Conservation (phyloP, 1,139 yeast genomes). For the Torulaspora pretoriensis region DNA sequence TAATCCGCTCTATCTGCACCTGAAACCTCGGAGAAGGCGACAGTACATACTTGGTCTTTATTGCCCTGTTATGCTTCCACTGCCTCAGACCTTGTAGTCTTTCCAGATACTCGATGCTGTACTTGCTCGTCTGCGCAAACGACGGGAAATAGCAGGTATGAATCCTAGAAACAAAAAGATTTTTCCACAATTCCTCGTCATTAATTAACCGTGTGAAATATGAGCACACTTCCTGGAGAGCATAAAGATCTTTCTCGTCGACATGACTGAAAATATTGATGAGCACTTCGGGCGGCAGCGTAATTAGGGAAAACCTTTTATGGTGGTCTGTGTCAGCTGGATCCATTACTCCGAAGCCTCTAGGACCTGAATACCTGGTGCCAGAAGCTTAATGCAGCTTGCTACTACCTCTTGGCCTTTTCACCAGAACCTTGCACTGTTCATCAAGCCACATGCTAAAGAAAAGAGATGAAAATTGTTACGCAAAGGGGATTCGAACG, state of each 20-base stretch:
- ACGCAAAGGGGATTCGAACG: slow-evolving; percentile 6
- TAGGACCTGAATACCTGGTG: background rate
- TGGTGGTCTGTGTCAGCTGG: background rate
- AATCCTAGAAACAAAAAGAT: slow-evolving; percentile 48
- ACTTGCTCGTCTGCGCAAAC: slow-evolving; percentile 48
- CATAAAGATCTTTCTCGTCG: slow-evolving; percentile 51
- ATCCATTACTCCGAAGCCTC: background rate
- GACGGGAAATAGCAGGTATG: slow-evolving; percentile 52
- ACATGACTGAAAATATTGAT: slow-evolving; percentile 53
- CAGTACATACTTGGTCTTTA: slow-evolving; percentile 33
- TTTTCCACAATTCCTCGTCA: slow-evolving; percentile 60
- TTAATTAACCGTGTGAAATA: slow-evolving; percentile 49
- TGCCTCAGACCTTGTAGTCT: slow-evolving; percentile 43
- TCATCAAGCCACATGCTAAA: slow-evolving; percentile 1
- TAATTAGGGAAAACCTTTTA: slow-evolving; percentile 20
- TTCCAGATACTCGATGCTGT: slow-evolving; percentile 54
- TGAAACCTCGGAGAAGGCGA: slow-evolving; percentile 24
- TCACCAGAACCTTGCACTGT: background rate
- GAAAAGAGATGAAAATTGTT: slow-evolving; percentile 1
- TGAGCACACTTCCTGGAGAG: slow-evolving; percentile 51
- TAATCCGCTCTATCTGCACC: slow-evolving; percentile 30
- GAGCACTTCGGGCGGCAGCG: slow-evolving; percentile 56
- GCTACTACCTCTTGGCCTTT: too few relatives aligned
- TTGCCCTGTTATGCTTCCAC: slow-evolving; percentile 52
- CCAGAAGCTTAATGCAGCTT: background rate